Percentiles rank a stretch among this genome's conserved stretches.
Conservation (phyloP, 1,139 yeast genomes). For the Pichia sp. region DNA sequence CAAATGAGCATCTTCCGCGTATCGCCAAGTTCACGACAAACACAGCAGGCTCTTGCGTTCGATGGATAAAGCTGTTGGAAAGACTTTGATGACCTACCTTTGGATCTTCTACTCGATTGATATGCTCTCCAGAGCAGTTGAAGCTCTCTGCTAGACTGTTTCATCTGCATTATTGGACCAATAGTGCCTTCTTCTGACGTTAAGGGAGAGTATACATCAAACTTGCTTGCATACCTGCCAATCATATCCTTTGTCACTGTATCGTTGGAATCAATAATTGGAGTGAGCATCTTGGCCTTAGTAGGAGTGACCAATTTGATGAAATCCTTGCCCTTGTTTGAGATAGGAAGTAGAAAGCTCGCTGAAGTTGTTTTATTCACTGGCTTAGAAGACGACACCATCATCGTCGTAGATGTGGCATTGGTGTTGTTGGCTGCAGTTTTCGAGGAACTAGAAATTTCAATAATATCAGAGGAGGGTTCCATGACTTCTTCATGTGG, state of each 20-base stretch:
- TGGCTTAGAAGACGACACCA: no score
- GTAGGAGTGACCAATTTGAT: constrained; percentile 5
- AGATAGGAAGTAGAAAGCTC: no score
- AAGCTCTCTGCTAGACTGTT: constrained; percentile 19
- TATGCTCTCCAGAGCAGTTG: constrained; percentile 17
- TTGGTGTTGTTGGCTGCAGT: no score
- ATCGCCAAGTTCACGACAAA: constrained; percentile 44
- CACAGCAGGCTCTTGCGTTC: constrained; percentile 40
- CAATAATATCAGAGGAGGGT: no score
- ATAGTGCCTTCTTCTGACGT: constrained; percentile 7
- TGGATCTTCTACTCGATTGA: constrained; percentile 11
- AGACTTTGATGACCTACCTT: constrained; percentile 4
- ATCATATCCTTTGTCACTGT: constrained; percentile 10
- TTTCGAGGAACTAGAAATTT: no score
- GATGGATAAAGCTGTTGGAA: constrained; percentile 23
- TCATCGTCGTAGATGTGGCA: no score
- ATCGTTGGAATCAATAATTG: constrained; percentile 8
- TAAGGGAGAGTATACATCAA: constrained; percentile 19
- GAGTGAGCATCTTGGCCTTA: constrained; percentile 7
- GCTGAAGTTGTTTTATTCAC: no score
- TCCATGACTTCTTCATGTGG: no score
- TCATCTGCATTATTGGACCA: constrained; percentile 17
- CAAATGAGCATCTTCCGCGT: constrained; percentile 44
- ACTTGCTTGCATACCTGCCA: constrained; percentile 21
- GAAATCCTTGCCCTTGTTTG: constrained; percentile 6